These are phyloP conservation scores for Calonectria pauciramosa DNA, from an alignment of 2,329 filamentous ascomycete genomes.

Conservation along the genomic window DNA sequence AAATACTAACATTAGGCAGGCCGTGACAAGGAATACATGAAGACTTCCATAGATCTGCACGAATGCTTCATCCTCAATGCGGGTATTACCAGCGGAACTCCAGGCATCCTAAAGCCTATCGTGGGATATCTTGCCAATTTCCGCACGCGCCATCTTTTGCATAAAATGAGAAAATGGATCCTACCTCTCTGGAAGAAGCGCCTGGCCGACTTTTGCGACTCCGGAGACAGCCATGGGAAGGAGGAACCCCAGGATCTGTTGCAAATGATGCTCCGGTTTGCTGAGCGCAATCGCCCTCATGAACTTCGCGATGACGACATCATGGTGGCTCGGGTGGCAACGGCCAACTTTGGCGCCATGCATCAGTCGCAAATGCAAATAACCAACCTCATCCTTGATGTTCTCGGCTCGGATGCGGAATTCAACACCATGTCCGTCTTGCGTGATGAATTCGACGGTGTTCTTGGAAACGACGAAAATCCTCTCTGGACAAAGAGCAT, in stretches of 20 bases:
- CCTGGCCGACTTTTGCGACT: slow-evolving; percentile 24
- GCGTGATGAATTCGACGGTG: slow-evolving; percentile 49
- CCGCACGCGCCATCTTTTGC: slow-evolving; percentile 37
- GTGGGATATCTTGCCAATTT: slow-evolving; percentile 46
- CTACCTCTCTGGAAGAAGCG: slow-evolving; percentile 40
- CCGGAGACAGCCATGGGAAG: slow-evolving; percentile 5
- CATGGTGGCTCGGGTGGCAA: background rate
- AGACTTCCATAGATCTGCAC: slow-evolving; percentile 46
- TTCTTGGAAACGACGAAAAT: slow-evolving; percentile 44
- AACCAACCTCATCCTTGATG: background rate
- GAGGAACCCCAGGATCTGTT: slow-evolving; percentile 54
- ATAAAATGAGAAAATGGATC: slow-evolving; percentile 45
- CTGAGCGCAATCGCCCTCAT: slow-evolving; percentile 51
- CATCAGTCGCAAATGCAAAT: background rate
- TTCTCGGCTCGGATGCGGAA: background rate
- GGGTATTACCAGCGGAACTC: slow-evolving; percentile 48
- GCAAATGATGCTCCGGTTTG: slow-evolving; percentile 58
- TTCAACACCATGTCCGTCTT: background rate
- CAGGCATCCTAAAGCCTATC: slow-evolving; percentile 49
- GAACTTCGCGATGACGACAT: slow-evolving; percentile 44
- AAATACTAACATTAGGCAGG: slow-evolving; percentile 32
- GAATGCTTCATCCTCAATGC: slow-evolving; percentile 51
- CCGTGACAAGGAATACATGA: slow-evolving; percentile 52
- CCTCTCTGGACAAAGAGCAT: slow-evolving; percentile 55
- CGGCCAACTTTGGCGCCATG: background rate